A percentile compares a stretch with the other conserved stretches of the same genome.
phyloP scores from a whole-genome alignment of 2,329 filamentous ascomycete genomes.

The Exophiala calicioides region DNA sequence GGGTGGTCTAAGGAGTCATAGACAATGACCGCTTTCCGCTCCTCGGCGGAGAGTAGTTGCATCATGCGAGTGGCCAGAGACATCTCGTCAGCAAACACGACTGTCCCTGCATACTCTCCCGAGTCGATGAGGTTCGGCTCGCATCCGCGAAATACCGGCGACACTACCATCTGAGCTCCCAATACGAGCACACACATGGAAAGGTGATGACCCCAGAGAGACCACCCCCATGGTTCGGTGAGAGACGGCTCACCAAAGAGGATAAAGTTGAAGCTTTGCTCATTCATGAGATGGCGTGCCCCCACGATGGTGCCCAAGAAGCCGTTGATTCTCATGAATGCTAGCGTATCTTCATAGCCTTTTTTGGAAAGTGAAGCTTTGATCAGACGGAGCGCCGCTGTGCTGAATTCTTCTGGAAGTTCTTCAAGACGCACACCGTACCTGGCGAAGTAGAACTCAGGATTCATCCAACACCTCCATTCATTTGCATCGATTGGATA shows the following conservation, averaged over 20 bases:
- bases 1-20: background rate
- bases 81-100: background rate
- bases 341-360: background rate
- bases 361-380: background rate
- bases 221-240: conserved; percentile 2
- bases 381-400: too few species aligned
- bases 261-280: background rate
- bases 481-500: too few species aligned
- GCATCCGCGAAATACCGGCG: background rate
- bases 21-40: background rate
- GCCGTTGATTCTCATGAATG: background rate
- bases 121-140: conserved; percentile 4
- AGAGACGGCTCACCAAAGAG: conserved; percentile 4
- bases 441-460: too few species aligned
- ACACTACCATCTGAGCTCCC: conserved; percentile 1
- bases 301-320: background rate
- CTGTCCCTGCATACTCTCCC: background rate
- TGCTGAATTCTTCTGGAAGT: too few species aligned
- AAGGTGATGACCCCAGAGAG: conserved; percentile 7
- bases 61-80: background rate
- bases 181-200: background rate
- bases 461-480: too few species aligned
- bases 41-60: background rate
- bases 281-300: background rate
- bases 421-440: too few species aligned